phyloP scores from a whole-genome alignment of 2,329 filamentous ascomycete genomes.

The Cercospora sojina region DNA sequence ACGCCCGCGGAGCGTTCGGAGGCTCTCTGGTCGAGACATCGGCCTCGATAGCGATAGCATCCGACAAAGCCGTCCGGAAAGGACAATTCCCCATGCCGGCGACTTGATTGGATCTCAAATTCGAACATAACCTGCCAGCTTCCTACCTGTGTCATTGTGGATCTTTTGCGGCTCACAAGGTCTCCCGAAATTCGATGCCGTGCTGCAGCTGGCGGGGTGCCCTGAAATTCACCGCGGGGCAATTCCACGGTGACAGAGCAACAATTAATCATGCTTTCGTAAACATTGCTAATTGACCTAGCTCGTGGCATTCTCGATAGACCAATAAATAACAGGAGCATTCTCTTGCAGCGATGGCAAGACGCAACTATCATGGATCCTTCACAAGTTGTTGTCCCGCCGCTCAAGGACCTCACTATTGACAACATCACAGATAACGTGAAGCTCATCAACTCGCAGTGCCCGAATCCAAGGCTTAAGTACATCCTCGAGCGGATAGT shows the following conservation, averaged over 20 bases:
- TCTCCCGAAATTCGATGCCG: neutral
- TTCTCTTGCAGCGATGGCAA: neutral
- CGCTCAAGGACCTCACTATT: constrained; percentile 68
- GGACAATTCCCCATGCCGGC: neutral
- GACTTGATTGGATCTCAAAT: neutral
- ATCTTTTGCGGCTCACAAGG: neutral
- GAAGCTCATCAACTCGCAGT: constrained; percentile 70
- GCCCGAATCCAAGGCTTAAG: constrained; percentile 62
- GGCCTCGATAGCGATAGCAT: neutral
- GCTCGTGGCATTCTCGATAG: neutral
- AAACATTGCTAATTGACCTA: constrained; percentile 15
- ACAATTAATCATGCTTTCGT: constrained; percentile 19
- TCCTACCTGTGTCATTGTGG: neutral
- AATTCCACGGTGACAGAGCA: constrained; percentile 19
- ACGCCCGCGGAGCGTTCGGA: neutral
- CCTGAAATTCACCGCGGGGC: constrained; percentile 17
- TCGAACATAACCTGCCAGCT: neutral
- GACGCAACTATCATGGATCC: constrained; percentile 43
- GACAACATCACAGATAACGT: constrained; percentile 80
- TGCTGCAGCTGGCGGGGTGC: constrained; percentile 1
- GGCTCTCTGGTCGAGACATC: neutral
- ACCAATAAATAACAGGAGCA: neutral
- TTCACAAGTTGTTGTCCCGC: constrained; percentile 48
- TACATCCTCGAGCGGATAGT: constrained; percentile 73
- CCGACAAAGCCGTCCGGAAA: neutral